phyloP scores from a whole-genome alignment of 495 filamentous ascomycete genomes.

The Penicillium roqueforti region DNA sequence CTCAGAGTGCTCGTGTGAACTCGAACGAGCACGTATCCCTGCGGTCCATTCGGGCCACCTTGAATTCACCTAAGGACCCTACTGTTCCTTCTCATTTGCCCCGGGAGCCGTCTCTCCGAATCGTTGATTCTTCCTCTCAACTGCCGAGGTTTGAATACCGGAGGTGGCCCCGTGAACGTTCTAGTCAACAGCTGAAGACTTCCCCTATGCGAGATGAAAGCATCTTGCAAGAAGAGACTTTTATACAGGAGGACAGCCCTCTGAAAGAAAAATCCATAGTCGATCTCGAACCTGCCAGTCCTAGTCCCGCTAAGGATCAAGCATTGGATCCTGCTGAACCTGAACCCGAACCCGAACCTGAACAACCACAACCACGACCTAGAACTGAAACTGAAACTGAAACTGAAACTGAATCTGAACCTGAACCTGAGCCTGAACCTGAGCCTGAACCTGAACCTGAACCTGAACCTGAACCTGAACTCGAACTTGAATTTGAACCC shows the following conservation, averaged over 20 bases:
- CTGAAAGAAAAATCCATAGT: not conserved
- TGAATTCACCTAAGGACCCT: not conserved
- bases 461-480: not conserved
- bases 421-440: not conserved
- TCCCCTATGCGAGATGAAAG: conserved; percentile 6
- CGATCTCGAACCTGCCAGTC: not conserved
- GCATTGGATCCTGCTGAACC: not conserved
- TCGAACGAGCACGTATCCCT: not conserved
- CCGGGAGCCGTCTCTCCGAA: conserved; percentile 26
- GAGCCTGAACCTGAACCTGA: not conserved
- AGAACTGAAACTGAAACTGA: too few relatives aligned
- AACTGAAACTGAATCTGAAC: too few relatives aligned
- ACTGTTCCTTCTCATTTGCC: not conserved
- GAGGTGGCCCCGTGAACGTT: conserved; percentile 16
- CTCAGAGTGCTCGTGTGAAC: not conserved
- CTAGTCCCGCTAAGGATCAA: not conserved
- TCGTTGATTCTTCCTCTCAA: conserved; percentile 42
- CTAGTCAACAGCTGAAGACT: not conserved
- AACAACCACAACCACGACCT: too few relatives aligned
- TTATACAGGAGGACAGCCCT: not conserved
- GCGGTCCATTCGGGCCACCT: not conserved
- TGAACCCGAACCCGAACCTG: not conserved
- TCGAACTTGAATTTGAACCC: not conserved
- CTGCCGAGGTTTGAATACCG: conserved; percentile 47
- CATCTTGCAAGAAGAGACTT: conserved; percentile 5